phyloP scores from a whole-genome alignment of 805 yeast species.

The Ogataea naganishii region DNA sequence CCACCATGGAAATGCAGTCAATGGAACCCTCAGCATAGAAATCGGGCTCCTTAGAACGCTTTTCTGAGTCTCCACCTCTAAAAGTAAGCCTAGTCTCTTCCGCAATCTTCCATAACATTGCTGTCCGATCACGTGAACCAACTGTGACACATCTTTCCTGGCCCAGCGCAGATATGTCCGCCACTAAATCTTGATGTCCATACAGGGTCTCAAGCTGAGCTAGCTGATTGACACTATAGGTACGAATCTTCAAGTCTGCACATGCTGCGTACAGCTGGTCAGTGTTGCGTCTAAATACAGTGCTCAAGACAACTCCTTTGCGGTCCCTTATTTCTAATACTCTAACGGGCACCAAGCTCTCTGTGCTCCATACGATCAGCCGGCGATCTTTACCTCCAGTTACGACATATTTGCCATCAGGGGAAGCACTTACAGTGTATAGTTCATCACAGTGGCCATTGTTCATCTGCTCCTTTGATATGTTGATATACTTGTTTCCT shows the following conservation, averaged over 20 bases:
- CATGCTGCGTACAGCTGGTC: conserved; percentile 89
- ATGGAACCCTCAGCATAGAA: conserved; percentile 76
- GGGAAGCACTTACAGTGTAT: conserved; percentile 69
- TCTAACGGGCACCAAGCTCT: conserved; percentile 64
- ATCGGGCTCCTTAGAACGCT: conserved; percentile 24
- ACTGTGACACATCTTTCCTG: conserved; percentile 93
- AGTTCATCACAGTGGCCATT: conserved; percentile 77
- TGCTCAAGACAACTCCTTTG: conserved; percentile 61
- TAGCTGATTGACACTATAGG: conserved; percentile 76
- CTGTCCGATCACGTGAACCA: conserved; percentile 91
- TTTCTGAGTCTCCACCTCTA: conserved; percentile 71
- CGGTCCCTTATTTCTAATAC: conserved; percentile 69
- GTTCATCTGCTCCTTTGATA: conserved; percentile 39
- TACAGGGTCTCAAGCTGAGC: conserved; percentile 86
- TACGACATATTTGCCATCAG: conserved; percentile 81
- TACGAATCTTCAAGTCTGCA: conserved; percentile 84
- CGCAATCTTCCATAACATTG: conserved; percentile 92
- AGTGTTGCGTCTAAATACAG: conserved; percentile 70
- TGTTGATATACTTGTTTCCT: conserved; percentile 37
- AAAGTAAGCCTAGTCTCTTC: conserved; percentile 93
- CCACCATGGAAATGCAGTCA: conserved; percentile 85
- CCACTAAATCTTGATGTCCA: conserved; percentile 91
- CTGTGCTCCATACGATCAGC: conserved; percentile 79
- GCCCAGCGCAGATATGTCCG: conserved; percentile 70
- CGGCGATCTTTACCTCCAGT: conserved; percentile 86